Percentiles rank a stretch among this genome's conserved stretches.
These are phyloP conservation scores for Bombardia bombarda DNA, from an alignment of 495 filamentous ascomycete genomes.

Conservation along the genomic window DNA sequence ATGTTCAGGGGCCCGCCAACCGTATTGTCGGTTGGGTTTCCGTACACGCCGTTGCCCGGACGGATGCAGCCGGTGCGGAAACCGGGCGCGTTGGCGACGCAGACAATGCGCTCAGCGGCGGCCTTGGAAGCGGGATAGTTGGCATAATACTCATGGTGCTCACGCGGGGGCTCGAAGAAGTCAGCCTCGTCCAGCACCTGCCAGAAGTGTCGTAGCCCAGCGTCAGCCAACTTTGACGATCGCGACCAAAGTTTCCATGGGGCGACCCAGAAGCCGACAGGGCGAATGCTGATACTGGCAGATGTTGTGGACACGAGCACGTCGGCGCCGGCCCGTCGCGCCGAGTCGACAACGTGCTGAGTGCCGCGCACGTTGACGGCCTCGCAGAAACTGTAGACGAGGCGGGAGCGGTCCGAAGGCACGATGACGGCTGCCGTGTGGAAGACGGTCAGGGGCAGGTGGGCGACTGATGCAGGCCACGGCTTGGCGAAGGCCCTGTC, in stretches of 20 bases:
- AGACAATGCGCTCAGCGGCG: constrained; percentile 44
- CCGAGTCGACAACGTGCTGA: constrained; percentile 45
- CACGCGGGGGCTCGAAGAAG: constrained; percentile 30
- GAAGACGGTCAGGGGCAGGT: constrained; percentile 35
- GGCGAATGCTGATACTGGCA: constrained; percentile 42
- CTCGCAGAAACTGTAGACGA: constrained; percentile 29
- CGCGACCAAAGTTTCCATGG: constrained; percentile 33
- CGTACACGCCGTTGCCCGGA: constrained; percentile 52
- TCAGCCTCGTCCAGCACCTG: constrained; percentile 42
- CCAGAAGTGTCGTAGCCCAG: too few relatives aligned
- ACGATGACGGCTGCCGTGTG: constrained; percentile 39
- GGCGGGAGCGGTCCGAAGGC: constrained; percentile 32
- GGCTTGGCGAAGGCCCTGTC: constrained; percentile 28
- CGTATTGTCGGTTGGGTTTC: constrained; percentile 45
- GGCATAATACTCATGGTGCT: constrained; percentile 45
- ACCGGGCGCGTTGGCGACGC: constrained; percentile 29
- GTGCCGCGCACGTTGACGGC: constrained; percentile 53
- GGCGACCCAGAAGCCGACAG: constrained; percentile 38
- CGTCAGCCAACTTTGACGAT: constrained; percentile 20
- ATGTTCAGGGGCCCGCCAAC: constrained; percentile 34
- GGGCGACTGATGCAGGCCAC: constrained; percentile 22
- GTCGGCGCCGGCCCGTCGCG: constrained; percentile 39
- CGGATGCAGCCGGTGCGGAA: constrained; percentile 51
- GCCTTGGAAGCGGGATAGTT: constrained; percentile 51
- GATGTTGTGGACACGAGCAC: constrained; percentile 54